A percentile compares a stretch with the other conserved stretches of the same genome.
Evolutionary conservation across 805 yeast species (phyloP).

Genomic region (Candida parachauliodes): DNA sequence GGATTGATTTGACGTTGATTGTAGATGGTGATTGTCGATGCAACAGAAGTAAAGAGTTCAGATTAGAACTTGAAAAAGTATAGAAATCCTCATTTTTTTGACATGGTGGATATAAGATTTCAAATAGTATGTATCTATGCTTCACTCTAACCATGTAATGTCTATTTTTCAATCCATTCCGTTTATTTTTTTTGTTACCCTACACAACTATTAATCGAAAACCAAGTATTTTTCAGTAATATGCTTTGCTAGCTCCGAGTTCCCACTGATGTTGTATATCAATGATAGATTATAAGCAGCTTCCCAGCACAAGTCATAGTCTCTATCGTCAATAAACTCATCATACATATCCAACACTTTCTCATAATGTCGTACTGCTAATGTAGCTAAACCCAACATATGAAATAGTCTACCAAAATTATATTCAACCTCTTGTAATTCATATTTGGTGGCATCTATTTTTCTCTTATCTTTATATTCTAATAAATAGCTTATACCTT

Average conservation of each 20-base stretch:
- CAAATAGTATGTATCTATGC: constrained; percentile 80
- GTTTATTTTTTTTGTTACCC: not conserved
- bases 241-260: constrained; percentile 56
- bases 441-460: constrained; percentile 38
- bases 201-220: constrained; percentile 18
- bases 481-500: constrained; percentile 74
- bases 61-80: constrained; percentile 25
- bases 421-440: constrained; percentile 73
- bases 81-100: constrained; percentile 12
- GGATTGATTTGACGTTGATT: constrained; percentile 47
- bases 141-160: constrained; percentile 81
- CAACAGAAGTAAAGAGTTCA: constrained; percentile 40
- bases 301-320: constrained; percentile 63
- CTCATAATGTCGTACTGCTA: constrained; percentile 74
- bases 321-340: constrained; percentile 33
- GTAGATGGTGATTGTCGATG: constrained; percentile 49
- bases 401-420: constrained; percentile 86
- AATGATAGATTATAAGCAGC: constrained; percentile 83
- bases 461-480: constrained; percentile 63
- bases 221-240: constrained; percentile 62
- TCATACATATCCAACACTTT: constrained; percentile 51
- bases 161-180: not conserved
- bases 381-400: constrained; percentile 67
- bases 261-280: constrained; percentile 75
- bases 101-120: constrained; percentile 69